Base-by-base conservation (phyloP, 1,284 basidiomycete genomes). In the Cryptococcus sp. region DNA sequence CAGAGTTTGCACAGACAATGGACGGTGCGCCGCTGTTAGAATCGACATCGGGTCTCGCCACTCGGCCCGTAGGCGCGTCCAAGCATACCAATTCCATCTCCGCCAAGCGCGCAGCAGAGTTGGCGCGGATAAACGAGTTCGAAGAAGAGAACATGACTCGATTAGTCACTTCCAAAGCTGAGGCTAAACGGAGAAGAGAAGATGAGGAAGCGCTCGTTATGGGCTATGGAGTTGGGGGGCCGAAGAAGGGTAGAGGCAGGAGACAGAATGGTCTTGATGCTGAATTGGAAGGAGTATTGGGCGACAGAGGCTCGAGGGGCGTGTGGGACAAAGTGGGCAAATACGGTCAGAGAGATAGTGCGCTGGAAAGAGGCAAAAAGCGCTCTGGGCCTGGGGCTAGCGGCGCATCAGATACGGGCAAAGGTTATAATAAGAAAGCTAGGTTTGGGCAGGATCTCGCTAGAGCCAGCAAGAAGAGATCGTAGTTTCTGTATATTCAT, bases 141-240 rank as follows among this genome's bases (percentile, higher is more conserved):
- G 95, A 99, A 79, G 95, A 98, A 78, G 91, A 92, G 55, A 95
- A 97, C 78, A 93, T 98, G 81, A 93, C 90, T 27, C 86, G 95
- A 55, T 77, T 98, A 55, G 85, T 95, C 61, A 89, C 93, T 84
- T 90, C 88, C 76, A 98, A 97, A 83, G 88, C 87, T 72, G 95
- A 97, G 55, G 85, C 85, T 20, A 86, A 84, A 72, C 82, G 87
- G 55, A 83, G 95, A n/a, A 80, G 80, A 56, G 83, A 87, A 61
- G 95, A 99, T 76, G 95, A 99, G 77, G 91, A 86, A 68, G 91
- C 93, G 65, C 82, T 98, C 63, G 93, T 93, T 7, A 82, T 98
- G n/a, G 95, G 96, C 50, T 77, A 76, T 42, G 77, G 76, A 8
- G 71, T 78, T 7, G 73, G 74, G 3, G 30, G 30, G 13, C 64